A percentile compares a stretch with the other conserved stretches of the same genome.
Conservation (phyloP, 2,329 filamentous ascomycete genomes). For the Botrytis squamosa region DNA sequence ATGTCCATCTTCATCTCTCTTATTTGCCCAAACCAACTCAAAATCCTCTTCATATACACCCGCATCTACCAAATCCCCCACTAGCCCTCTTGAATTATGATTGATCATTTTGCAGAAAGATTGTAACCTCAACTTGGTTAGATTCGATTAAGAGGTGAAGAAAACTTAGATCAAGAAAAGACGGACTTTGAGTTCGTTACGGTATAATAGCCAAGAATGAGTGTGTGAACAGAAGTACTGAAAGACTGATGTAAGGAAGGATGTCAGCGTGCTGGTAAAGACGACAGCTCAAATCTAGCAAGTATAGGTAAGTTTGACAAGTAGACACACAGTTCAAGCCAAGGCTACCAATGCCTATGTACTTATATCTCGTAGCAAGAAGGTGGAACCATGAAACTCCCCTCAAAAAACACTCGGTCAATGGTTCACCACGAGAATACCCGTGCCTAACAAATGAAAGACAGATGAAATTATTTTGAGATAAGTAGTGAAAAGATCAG, state of each 20-base stretch:
- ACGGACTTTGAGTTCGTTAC: not conserved
- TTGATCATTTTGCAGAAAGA: not conserved
- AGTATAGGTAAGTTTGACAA: not conserved
- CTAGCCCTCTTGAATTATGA: not conserved
- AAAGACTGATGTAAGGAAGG: not conserved
- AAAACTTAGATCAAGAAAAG: not conserved
- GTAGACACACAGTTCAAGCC: not conserved
- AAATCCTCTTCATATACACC: constrained; percentile 11
- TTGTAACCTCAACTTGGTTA: not conserved
- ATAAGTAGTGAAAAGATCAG: constrained; percentile 3
- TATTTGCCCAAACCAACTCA: constrained; percentile 14
- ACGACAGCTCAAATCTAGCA: not conserved
- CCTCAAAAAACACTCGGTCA: not conserved
- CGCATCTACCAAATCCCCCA: constrained; percentile 2
- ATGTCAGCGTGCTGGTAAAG: constrained; percentile 1
- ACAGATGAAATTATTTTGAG: constrained; percentile 5
- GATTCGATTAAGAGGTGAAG: not conserved
- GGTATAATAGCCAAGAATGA: not conserved
- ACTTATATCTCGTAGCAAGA: constrained; percentile 12
- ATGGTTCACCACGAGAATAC: not conserved
- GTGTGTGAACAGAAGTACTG: not conserved
- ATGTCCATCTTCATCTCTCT: not conserved
- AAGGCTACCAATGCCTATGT: not conserved
- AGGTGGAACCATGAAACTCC: constrained; percentile 1
- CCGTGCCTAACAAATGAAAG: constrained; percentile 10